phyloP scores from a whole-genome alignment of 345 rosid genomes.

The Linum lewisii region DNA sequence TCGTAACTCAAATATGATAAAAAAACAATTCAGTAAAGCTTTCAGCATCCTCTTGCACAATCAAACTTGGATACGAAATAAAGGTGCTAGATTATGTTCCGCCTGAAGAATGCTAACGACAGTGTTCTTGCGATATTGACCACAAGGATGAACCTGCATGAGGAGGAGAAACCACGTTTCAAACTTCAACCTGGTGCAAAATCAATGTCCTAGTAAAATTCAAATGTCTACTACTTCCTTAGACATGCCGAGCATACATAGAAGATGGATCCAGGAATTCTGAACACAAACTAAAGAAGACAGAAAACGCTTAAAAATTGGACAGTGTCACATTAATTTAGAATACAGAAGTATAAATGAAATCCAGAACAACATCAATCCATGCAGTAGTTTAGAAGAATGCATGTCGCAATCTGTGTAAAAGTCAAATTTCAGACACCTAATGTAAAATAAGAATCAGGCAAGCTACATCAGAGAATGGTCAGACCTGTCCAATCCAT shows the following conservation, averaged over 20 bases:
- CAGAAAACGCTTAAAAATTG: background rate
- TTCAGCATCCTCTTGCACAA: slow-evolving; percentile 2
- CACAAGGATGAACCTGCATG: slow-evolving; percentile 86
- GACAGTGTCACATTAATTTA: background rate
- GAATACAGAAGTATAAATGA: background rate
- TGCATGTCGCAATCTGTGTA: too few relatives aligned
- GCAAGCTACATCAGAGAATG: too few relatives aligned
- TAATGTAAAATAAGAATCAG: too few relatives aligned
- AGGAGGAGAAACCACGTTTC: background rate
- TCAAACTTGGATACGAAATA: slow-evolving; percentile 69
- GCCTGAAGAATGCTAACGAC: slow-evolving; percentile 93
- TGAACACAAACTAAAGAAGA: background rate
- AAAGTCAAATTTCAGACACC: too few relatives aligned
- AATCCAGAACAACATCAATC: too few relatives aligned
- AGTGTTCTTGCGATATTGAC: slow-evolving; percentile 92
- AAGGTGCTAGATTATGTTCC: slow-evolving; percentile 62
- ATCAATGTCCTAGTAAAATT: too few relatives aligned
- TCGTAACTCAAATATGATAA: background rate
- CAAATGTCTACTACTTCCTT: too few relatives aligned
- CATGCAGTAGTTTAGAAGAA: too few relatives aligned
- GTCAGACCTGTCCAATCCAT: too few relatives aligned
- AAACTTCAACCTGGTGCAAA: too few relatives aligned
- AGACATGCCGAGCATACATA: too few relatives aligned
- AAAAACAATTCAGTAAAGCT: background rate
- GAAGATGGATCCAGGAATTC: background rate